These are phyloP conservation scores for Rhizopus arrhizus DNA, from an alignment of 371 early-diverging fungal species.

Conservation along the genomic window DNA sequence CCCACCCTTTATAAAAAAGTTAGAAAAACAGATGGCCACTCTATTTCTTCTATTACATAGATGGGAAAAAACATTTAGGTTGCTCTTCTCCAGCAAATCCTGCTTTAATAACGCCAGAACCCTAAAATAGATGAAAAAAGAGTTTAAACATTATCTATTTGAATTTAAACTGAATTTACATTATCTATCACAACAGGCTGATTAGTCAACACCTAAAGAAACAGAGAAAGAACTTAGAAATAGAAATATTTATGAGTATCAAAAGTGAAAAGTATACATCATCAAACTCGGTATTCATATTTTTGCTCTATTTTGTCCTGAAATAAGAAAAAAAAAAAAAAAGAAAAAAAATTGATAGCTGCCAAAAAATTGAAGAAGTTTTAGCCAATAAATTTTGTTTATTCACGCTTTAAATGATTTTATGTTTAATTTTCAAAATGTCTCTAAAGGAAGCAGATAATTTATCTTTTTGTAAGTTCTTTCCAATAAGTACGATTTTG, in stretches of 20 bases:
- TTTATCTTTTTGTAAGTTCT: conserved; percentile 44
- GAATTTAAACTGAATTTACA: conserved; percentile 26
- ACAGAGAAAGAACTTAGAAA: conserved; percentile 4
- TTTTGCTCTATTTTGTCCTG: conserved; percentile 3
- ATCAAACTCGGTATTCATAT: conserved; percentile 56
- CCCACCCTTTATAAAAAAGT: conserved; percentile 71
- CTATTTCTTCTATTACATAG: conserved; percentile 57
- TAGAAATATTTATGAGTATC: not conserved
- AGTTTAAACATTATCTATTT: conserved; percentile 61
- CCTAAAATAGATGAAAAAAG: conserved; percentile 59
- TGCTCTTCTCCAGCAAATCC: conserved; percentile 97
- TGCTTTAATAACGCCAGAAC: conserved; percentile 96
- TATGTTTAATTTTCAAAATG: conserved; percentile 26
- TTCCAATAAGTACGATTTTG: conserved; percentile 77
- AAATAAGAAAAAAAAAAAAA: conserved; percentile 1
- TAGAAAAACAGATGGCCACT: not conserved
- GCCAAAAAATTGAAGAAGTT: not conserved
- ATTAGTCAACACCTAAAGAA: conserved; percentile 83
- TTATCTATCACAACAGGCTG: conserved; percentile 84
- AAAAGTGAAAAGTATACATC: conserved; percentile 32
- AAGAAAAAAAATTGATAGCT: conserved; percentile 3
- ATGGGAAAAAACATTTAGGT: conserved; percentile 92
- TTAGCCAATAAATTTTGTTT: conserved; percentile 3
- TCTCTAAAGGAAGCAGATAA: conserved; percentile 47
- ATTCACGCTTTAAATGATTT: conserved; percentile 11